These are phyloP conservation scores for Mortierella antarctica DNA, from an alignment of 192 early-diverging fungal genomes.

Conservation along the genomic window DNA sequence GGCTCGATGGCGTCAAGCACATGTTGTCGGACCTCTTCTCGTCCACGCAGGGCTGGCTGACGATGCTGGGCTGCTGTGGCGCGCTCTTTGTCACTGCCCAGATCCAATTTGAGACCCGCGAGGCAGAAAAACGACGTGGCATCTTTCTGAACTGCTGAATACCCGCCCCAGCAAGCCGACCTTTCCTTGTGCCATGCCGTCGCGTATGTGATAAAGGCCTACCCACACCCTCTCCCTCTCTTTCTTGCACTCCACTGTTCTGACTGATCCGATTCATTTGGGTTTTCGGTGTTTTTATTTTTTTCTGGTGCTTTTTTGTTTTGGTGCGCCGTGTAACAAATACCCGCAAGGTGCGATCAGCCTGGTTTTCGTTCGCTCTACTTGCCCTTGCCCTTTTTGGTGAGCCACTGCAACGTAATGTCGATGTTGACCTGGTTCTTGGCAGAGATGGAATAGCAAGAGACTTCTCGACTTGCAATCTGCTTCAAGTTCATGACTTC, in stretches of 20 bases:
- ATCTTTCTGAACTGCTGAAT: slow-evolving; percentile 53
- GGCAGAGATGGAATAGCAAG: slow-evolving; percentile 98
- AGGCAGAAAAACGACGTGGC: slow-evolving; percentile 73
- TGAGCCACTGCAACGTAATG: slow-evolving; percentile 96
- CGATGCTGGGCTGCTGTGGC: slow-evolving; percentile 59
- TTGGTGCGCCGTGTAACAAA: background rate
- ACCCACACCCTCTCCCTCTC: no score
- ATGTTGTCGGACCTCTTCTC: slow-evolving; percentile 74
- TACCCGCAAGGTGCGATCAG: no score
- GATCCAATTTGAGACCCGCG: slow-evolving; percentile 85
- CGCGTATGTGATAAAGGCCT: no score
- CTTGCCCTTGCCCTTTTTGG: slow-evolving; percentile 79
- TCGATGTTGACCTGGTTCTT: slow-evolving; percentile 99
- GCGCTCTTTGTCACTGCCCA: slow-evolving; percentile 74
- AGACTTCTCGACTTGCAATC: slow-evolving; percentile 95
- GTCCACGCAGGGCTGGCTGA: slow-evolving; percentile 35
- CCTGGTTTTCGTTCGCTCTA: slow-evolving; percentile 24
- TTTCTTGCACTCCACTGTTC: no score
- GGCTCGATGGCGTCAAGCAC: slow-evolving; percentile 84
- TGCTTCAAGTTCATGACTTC: slow-evolving; percentile 91
- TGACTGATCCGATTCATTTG: no score
- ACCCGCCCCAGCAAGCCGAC: no score
- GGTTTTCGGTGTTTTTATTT: background rate
- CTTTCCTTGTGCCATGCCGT: no score
- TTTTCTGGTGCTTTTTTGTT: slow-evolving; percentile 1